Conservation (phyloP, 768 basidiomycete species). For the Tylopilus sp. region DNA sequence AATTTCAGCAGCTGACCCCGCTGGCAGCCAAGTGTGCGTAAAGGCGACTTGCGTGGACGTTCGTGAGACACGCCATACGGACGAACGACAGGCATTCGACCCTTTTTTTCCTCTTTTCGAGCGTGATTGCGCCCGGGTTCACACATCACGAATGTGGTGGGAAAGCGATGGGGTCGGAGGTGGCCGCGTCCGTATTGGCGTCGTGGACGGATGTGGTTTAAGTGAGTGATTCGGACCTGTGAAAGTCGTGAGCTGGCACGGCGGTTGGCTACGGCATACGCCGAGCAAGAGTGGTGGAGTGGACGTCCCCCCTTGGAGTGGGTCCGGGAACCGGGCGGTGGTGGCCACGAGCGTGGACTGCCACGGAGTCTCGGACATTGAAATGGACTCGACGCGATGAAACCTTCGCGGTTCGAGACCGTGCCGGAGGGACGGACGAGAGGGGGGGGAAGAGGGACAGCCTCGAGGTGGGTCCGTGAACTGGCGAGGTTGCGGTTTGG, state of each 20-base stretch:
- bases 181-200: background rate
- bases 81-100: conserved; percentile 14
- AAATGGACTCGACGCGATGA: conserved; percentile 10
- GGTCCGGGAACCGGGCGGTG: background rate
- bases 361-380: conserved; percentile 33
- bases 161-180: conserved; percentile 16
- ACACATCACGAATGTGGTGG: conserved; percentile 11
- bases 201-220: conserved; percentile 12
- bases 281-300: background rate
- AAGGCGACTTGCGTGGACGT: conserved; percentile 13
- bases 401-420: conserved; percentile 30
- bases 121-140: conserved; percentile 18
- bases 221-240: conserved; percentile 7
- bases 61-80: too few relatives aligned
- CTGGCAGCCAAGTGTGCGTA: conserved; percentile 11
- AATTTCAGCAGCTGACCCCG: conserved; percentile 20
- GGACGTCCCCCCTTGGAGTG: background rate
- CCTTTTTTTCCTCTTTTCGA: conserved; percentile 4
- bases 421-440: background rate
- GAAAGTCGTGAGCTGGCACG: conserved; percentile 9
- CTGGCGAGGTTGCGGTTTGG: conserved; percentile 6
- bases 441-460: background rate
- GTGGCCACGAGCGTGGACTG: background rate
- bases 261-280: conserved; percentile 6
- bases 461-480: conserved; percentile 10